phyloP scores from a whole-genome alignment of 306 rosid species.

The Erythrophleum fordii region DNA sequence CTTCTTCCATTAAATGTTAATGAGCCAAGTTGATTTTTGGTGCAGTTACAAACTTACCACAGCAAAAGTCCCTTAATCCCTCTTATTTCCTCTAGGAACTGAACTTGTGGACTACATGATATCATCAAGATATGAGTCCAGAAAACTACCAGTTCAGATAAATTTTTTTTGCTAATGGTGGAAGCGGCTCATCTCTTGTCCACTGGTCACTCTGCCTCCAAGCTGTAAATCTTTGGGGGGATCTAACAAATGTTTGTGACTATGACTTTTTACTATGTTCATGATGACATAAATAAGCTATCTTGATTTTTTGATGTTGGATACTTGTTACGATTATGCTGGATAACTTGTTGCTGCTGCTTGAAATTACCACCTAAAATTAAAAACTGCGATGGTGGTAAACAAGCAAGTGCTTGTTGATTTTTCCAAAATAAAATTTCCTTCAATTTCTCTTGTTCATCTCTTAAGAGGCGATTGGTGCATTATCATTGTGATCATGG shows the following conservation, averaged over 20 bases:
- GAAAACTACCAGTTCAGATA: neutral
- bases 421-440: neutral
- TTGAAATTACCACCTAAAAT: neutral
- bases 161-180: neutral
- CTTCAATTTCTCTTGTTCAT: neutral
- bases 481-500: neutral
- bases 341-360: neutral
- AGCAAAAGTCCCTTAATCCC: neutral
- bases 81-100: neutral
- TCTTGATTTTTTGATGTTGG: neutral
- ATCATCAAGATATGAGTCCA: neutral
- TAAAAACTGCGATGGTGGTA: neutral
- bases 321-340: neutral
- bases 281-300: constrained; percentile 11
- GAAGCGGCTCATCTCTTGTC: too few species aligned
- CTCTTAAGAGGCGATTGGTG: too few species aligned
- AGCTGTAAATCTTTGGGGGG: neutral
- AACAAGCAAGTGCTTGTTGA: neutral
- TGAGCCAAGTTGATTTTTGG: neutral
- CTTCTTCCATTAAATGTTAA: neutral
- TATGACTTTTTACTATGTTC: neutral
- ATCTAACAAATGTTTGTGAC: too few species aligned
- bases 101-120: neutral
- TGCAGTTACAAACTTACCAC: neutral
- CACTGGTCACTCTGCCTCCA: neutral